Percentiles rank a stretch among this genome's conserved stretches.
These are phyloP conservation scores for Diaporthe citrichinensis DNA, from an alignment of 2,329 filamentous ascomycete genomes.

Conservation along the genomic window DNA sequence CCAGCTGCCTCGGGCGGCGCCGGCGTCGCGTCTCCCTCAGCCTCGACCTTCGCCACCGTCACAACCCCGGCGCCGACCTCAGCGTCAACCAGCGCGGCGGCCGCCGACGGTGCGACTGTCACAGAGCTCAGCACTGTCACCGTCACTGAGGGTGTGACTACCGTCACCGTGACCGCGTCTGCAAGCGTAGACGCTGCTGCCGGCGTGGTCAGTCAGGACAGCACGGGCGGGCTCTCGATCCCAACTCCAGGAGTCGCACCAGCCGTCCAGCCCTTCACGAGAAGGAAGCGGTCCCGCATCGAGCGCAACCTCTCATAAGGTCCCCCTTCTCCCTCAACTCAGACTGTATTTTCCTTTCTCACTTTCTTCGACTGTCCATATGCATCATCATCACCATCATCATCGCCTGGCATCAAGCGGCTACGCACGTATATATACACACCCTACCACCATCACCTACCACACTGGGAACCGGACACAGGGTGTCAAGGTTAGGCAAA, in stretches of 20 bases:
- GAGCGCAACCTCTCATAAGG: slow-evolving; percentile 27
- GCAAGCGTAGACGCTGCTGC: background rate
- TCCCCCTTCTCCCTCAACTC: background rate
- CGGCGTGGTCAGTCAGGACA: slow-evolving; percentile 21
- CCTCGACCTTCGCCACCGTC: slow-evolving; percentile 40
- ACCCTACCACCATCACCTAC: background rate
- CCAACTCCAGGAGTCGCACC: slow-evolving; percentile 36
- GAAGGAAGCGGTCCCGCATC: slow-evolving; percentile 39
- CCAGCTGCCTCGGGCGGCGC: background rate
- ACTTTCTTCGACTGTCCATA: slow-evolving; percentile 27
- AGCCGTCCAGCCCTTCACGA: slow-evolving; percentile 37
- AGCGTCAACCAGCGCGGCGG: slow-evolving; percentile 2
- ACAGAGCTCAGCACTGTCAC: slow-evolving; percentile 39
- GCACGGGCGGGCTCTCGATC: slow-evolving; percentile 28
- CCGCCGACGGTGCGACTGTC: slow-evolving; percentile 20
- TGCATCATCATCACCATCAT: slow-evolving; percentile 16
- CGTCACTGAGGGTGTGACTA: slow-evolving; percentile 36
- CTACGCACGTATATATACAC: background rate
- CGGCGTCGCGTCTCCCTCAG: background rate
- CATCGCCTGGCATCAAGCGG: background rate
- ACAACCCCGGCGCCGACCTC: slow-evolving; percentile 28
- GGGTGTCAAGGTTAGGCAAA: background rate
- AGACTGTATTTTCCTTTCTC: background rate
- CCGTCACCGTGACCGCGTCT: slow-evolving; percentile 38
- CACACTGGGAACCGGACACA: slow-evolving; percentile 4